Percentiles rank a stretch among this genome's conserved stretches.
phyloP scores from a whole-genome alignment of 2,329 filamentous ascomycete genomes.

The Peltaster fructicola region DNA sequence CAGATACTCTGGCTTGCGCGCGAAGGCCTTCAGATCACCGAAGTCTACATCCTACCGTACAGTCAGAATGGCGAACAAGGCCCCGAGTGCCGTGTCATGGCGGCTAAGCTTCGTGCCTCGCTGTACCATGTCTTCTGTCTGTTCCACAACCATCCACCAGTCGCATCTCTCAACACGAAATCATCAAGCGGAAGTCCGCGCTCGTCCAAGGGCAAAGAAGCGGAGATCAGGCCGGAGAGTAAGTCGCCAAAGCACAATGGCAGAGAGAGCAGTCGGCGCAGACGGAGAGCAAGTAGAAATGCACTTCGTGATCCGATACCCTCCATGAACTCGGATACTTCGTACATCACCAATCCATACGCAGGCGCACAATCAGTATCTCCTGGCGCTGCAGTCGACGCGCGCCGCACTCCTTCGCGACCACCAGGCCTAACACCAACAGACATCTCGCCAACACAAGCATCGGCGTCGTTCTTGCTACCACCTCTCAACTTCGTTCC shows the following conservation, averaged over 20 bases:
- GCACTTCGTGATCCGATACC: slow-evolving; percentile 29
- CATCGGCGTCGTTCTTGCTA: slow-evolving; percentile 54
- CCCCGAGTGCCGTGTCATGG: slow-evolving; percentile 68
- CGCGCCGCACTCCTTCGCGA: slow-evolving; percentile 18
- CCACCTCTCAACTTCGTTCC: slow-evolving; percentile 68
- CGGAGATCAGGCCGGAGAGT: slow-evolving; percentile 5
- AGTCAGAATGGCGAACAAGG: slow-evolving; percentile 54
- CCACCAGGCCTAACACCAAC: slow-evolving; percentile 24
- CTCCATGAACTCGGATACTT: slow-evolving; percentile 32
- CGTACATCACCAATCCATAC: slow-evolving; percentile 34
- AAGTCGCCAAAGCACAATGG: slow-evolving; percentile 8
- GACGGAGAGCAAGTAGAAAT: slow-evolving; percentile 9
- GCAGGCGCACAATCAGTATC: slow-evolving; percentile 26
- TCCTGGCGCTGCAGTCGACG: slow-evolving; percentile 14
- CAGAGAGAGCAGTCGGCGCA: slow-evolving; percentile 8
- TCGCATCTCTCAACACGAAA: slow-evolving; percentile 39
- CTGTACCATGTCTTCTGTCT: slow-evolving; percentile 95
- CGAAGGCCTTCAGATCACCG: slow-evolving; percentile 75
- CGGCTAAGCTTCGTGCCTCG: slow-evolving; percentile 79
- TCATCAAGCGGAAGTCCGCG: slow-evolving; percentile 10
- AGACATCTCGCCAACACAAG: slow-evolving; percentile 16
- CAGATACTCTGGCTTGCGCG: slow-evolving; percentile 93
- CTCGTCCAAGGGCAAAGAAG: slow-evolving; percentile 7
- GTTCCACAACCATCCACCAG: slow-evolving; percentile 77
- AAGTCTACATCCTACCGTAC: slow-evolving; percentile 63